Conservation (phyloP, 2,329 filamentous ascomycete genomes). For the Seiridium cupressi region DNA sequence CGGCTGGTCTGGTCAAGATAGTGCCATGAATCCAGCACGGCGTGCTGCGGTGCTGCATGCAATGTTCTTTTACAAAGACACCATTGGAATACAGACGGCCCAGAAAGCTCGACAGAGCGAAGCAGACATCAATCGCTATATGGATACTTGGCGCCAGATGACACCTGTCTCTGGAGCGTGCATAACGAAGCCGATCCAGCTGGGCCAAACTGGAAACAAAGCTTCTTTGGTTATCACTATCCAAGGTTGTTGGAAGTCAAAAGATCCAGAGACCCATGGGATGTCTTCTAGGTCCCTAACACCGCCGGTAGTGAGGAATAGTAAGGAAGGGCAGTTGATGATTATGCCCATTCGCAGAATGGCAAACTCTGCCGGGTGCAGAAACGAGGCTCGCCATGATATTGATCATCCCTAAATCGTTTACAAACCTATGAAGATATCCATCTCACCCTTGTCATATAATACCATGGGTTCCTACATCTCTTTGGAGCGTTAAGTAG, state of each 20-base stretch:
- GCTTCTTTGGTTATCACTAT: slow-evolving; percentile 7
- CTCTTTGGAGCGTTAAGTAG: too few relatives aligned
- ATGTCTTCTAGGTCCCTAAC: slow-evolving; percentile 14
- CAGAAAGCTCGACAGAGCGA: background rate
- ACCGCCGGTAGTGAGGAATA: slow-evolving; percentile 15
- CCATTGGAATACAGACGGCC: background rate
- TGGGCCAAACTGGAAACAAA: background rate
- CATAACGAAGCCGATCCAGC: background rate
- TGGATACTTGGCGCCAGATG: background rate
- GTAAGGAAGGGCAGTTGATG: slow-evolving; percentile 9
- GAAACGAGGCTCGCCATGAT: too few relatives aligned
- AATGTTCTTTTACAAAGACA: slow-evolving; percentile 3
- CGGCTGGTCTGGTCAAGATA: slow-evolving; percentile 25
- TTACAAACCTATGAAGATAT: too few relatives aligned
- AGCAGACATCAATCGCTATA: background rate
- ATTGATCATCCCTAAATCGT: too few relatives aligned
- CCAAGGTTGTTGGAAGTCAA: slow-evolving; percentile 8
- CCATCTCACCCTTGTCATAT: too few relatives aligned
- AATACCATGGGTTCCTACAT: too few relatives aligned
- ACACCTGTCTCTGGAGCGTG: background rate
- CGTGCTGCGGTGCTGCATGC: slow-evolving; percentile 15
- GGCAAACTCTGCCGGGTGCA: background rate
- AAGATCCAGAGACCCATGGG: slow-evolving; percentile 12
- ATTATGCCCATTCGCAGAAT: background rate
- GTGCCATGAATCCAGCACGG: slow-evolving; percentile 43